Evolutionary conservation across 306 rosid genomes (phyloP).

Genomic region (Geum urbanum): DNA sequence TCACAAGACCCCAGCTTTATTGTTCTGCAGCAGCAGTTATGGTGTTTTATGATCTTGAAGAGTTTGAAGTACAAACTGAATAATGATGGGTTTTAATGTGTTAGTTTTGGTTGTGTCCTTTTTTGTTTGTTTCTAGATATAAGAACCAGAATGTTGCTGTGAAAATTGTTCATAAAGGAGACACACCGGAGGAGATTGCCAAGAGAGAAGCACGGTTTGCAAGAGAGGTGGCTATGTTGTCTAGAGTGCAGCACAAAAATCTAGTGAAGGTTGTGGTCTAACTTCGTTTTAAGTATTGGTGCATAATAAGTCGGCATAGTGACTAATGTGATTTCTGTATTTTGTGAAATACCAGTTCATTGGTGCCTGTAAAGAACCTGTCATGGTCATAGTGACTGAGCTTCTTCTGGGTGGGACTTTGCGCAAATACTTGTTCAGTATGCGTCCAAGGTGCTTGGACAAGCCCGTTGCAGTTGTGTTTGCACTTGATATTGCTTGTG

Average conservation of each 20-base stretch:
- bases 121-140: conserved; percentile 34
- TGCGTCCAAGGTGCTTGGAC: conserved; percentile 77
- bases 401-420: conserved; percentile 82
- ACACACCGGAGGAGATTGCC: conserved; percentile 45
- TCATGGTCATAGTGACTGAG: conserved; percentile 95
- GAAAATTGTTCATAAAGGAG: conserved; percentile 44
- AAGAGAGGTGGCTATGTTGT: conserved; percentile 82
- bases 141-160: conserved; percentile 54
- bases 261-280: conserved; percentile 62
- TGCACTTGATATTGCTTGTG: conserved; percentile 84
- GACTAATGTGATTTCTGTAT: conserved; percentile 26
- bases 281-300: neutral
- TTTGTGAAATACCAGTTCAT: conserved; percentile 58
- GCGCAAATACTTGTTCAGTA: conserved; percentile 68
- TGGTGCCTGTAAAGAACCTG: conserved; percentile 95
- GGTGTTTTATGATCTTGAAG: neutral
- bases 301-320: neutral
- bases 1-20: neutral
- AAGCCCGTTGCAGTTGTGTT: conserved; percentile 60
- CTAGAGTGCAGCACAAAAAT: conserved; percentile 89
- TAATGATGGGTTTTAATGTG: neutral
- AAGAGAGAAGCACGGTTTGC: conserved; percentile 69
- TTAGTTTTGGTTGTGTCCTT: neutral
- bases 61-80: neutral
- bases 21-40: neutral